Evolutionary conservation across 202 grass and related monocot genomes (phyloP).

Genomic region (Panicum virgatum): DNA sequence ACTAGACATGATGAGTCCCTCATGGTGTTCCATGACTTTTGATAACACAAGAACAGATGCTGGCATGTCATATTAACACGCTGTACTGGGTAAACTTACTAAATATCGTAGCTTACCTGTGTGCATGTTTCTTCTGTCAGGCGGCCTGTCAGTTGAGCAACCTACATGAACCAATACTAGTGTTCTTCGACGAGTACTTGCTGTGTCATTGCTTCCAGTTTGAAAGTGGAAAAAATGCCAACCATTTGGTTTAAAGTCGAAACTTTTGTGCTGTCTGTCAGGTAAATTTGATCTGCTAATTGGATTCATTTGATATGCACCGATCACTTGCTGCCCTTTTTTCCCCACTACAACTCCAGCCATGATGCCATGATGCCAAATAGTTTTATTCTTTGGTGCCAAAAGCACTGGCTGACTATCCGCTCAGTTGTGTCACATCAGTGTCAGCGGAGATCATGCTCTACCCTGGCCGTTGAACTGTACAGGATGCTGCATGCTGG

Average conservation of each 20-base stretch:
- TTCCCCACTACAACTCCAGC: background rate
- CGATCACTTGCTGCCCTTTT: background rate
- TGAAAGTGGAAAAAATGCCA: background rate
- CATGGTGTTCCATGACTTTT: conserved; percentile 82
- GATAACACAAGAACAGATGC: background rate
- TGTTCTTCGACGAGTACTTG: background rate
- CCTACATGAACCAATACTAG: too few species aligned
- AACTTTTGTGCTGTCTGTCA: background rate
- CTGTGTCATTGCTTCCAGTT: background rate
- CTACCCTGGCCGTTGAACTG: too few species aligned
- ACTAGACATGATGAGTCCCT: conserved; percentile 75
- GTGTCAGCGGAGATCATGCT: too few species aligned
- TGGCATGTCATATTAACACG: conserved; percentile 2
- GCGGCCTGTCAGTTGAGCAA: too few species aligned
- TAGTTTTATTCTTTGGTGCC: background rate
- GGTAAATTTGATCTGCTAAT: background rate
- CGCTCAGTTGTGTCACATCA: too few species aligned
- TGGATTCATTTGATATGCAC: background rate
- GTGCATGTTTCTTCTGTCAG: background rate
- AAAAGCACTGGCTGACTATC: background rate
- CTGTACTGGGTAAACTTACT: background rate
- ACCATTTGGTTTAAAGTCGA: background rate
- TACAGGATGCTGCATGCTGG: too few species aligned
- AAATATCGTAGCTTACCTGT: conserved; percentile 1
- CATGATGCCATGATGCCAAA: background rate